Base-by-base conservation (phyloP, 1,139 yeast species). In the Pichia kudriavzevii region DNA sequence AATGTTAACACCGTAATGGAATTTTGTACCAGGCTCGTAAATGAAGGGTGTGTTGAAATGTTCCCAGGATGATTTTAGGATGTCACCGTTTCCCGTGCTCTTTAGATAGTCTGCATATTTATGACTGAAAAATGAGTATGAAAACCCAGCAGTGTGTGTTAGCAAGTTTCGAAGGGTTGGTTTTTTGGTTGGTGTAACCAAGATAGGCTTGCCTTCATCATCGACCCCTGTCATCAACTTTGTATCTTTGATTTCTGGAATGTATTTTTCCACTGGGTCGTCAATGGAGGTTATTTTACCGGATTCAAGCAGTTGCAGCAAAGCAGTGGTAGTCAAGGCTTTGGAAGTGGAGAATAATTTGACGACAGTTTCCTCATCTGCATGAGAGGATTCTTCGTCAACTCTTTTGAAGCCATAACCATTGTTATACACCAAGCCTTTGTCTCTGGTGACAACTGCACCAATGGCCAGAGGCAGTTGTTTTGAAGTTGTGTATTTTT, bases 11-110 rank as follows among this genome's bases (percentile, higher is more conserved):
- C 41, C 41, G 22, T 38, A 38, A 18, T 35, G 41, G 36, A 36
- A 38, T 25, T 32, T 35, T 12, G 39, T 32, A 20, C 39, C 41
- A 6, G 41, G 41, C 22, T 38, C 41, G 21, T 32, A 38, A 16
- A 32, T 13, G 7, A 28, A 27, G 6, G 41, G 41, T 7, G 41
- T 34, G 8, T 17, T 21, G 15, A 38, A 38, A 12, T 38, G 27
- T 7, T 35, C 28, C 36, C 39, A 38, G 15, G 30, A 20, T 21
- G 34, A 28, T 8, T 31, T 29, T 6, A 38, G 10, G 15, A 38
- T 35, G 22, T 38, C 18, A 12, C 37, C 29, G 7, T 22, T 14
- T 5, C 25, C 31, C 4, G 26, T 18, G 2, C 2, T 21, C 9
- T 38, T 32, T 4, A 15, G 21, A 5, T 35, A 30, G 13, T 24